Percentiles rank a stretch among this genome's conserved stretches.
Conservation (phyloP, 768 basidiomycete species). For the Antrodiella citrinella region DNA sequence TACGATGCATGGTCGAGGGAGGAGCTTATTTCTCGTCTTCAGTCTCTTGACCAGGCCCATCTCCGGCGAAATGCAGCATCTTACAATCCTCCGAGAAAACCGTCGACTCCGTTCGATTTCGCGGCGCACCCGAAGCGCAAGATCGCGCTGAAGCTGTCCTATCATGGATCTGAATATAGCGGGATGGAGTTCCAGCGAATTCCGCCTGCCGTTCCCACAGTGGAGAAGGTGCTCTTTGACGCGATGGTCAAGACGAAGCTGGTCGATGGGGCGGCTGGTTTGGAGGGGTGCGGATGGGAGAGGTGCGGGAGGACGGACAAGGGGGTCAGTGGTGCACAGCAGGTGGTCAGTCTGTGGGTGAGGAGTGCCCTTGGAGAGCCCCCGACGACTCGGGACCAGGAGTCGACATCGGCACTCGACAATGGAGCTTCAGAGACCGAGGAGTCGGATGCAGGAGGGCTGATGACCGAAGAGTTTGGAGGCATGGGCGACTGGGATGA, state of each 20-base stretch:
- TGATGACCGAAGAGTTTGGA: constrained; percentile 32
- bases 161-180: constrained; percentile 87
- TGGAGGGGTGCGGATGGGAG: constrained; percentile 86
- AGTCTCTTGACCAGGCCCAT: background rate
- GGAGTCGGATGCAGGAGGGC: constrained; percentile 13
- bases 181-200: constrained; percentile 79
- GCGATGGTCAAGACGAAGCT: constrained; percentile 73
- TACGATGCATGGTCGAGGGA: background rate
- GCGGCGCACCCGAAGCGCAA: constrained; percentile 68
- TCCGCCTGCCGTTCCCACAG: constrained; percentile 74
- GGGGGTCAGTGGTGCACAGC: constrained; percentile 90
- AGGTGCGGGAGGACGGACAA: constrained; percentile 91
- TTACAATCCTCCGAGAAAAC: constrained; percentile 16
- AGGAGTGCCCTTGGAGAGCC: constrained; percentile 47
- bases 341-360: constrained; percentile 89
- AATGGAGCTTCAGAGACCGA: background rate
- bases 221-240: constrained; percentile 79
- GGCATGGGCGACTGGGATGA: constrained; percentile 27
- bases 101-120: constrained; percentile 45
- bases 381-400: background rate
- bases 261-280: constrained; percentile 63
- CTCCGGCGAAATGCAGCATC: background rate
- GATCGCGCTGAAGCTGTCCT: constrained; percentile 90
- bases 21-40: background rate
- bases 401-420: background rate